Base-by-base conservation (phyloP, 2,329 filamentous ascomycete genomes). In the Didymellaceae sp. region DNA sequence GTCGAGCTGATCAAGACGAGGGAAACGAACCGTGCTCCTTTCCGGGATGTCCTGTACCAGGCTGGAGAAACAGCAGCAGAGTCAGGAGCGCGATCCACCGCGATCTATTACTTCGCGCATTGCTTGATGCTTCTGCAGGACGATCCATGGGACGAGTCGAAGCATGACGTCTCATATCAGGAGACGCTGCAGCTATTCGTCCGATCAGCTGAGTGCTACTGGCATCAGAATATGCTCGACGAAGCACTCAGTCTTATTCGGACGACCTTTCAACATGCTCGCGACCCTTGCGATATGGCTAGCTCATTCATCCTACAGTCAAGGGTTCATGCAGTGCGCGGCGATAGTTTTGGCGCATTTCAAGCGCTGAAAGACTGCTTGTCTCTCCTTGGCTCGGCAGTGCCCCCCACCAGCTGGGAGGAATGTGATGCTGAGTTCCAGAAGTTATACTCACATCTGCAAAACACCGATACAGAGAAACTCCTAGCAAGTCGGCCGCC, bases 251-350 rank as follows among this genome's bases (percentile, higher is more conserved):
- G 80, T 21, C 75, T 93, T n/a, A 81, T 96, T 10, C 74, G 83
- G 17, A 83, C 82, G 2, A 84, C 95, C 5, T 89, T 94, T 61
- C 71, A 76, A 24, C 82, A 89, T 61, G 90, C 89, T 0, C 86
- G 82, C 58, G 86, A 86, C 14, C 76, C 89, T 0, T 82, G 89
- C 5, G 91, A 96, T 71, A 94, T 90, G 74, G 89, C 90, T 1
- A 87, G 89, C 7, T 90, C 90, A 0, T 95, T 88, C 76, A 87
- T 96, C 31, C 77, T 97, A 26, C 86, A 91, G 67, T 91, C 90
- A 5, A 85, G 91, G 40, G 87, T 96, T 35, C 85, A 86, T 62
- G 85, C 88, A 1, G 86, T 92, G 64, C 81, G 82, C 45, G 91
- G 91, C 1, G 85, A 96, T 57, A 84, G 86, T 21, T 75, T 80